Base-by-base conservation (phyloP, 2,329 filamentous ascomycete species). In the Phoma sp. region DNA sequence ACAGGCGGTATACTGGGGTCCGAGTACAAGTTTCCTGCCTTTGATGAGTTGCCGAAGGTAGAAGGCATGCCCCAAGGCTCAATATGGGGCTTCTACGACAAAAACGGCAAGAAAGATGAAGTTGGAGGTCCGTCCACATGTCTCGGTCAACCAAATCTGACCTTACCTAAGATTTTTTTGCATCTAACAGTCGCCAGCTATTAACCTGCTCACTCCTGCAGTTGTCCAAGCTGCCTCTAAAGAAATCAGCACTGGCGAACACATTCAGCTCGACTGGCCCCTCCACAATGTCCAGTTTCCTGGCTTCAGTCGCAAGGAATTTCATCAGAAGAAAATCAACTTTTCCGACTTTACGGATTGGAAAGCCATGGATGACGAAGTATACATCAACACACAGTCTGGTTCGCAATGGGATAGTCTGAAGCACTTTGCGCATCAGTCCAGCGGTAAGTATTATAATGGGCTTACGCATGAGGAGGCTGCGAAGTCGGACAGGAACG, bases 211-310 rank as follows among this genome's bases (percentile, higher is more conserved):
- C 21, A 85, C 83, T 0, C 79, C 82, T 1, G 76, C 83, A 1
- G 71, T 81, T 1, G 81, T 85, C 3, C 73, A 74, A 18, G 77
- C 81, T 0, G 83, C 83, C 2, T 72, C 75, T 4, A 72, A 74
- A 5, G 79, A 83, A 60, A 84, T 86, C 60, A 76, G 74, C 32
- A 80, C 78, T 0, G 84, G 84, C 11, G 74, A 74, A 17, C 76
- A 82, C 26, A 77, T 84, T 20, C 80, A 80, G 9, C 74, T 86
- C 32, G 78, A 78, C 21, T 86, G 83, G 83, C 80, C 83, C 20
- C 65, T 86, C 55, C 80, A 77, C 17, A 85, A 85, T 61, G 71
- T 85, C 2, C 81, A 85, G 52, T 78, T 81, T 59, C 81, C 83
- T 1, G 81, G 81, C 55, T 81, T 85, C 59, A 78, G 79, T 36